Evolutionary conservation across 306 rosid species (phyloP).

Genomic region (Citrullus mucosospermus): DNA sequence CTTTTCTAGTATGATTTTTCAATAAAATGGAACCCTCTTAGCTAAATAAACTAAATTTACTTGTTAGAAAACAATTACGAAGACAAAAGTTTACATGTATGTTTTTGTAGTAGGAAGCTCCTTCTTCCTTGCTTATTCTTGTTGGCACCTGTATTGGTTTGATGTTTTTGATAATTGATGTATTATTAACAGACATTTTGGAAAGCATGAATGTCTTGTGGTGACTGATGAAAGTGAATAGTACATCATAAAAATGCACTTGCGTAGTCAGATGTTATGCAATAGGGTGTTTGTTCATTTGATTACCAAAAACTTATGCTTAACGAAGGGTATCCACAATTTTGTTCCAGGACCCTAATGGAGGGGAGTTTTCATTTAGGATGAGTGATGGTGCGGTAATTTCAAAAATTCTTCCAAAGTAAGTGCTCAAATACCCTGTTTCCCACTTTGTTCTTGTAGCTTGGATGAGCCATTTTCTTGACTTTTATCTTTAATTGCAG

Average conservation of each 20-base stretch:
- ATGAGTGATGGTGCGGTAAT: constrained; percentile 18
- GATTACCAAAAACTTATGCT: background rate
- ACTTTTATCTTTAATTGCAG: constrained; percentile 32
- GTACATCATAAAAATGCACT: background rate
- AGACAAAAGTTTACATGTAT: background rate
- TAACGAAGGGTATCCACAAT: background rate
- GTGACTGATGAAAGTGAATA: background rate
- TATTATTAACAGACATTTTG: background rate
- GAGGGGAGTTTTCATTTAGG: constrained; percentile 20
- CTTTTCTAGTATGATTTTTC: background rate
- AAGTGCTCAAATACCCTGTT: constrained; percentile 6
- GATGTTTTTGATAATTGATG: background rate
- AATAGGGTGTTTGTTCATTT: background rate
- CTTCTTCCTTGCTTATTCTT: background rate
- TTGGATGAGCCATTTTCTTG: background rate
- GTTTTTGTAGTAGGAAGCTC: background rate
- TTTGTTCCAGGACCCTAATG: constrained; percentile 22
- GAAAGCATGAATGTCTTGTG: background rate
- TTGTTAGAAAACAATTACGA: background rate
- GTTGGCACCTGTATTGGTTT: background rate
- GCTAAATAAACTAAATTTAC: background rate
- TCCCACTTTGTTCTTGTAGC: background rate
- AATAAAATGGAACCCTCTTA: background rate
- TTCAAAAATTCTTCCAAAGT: constrained; percentile 36
- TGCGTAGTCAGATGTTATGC: background rate